These are phyloP conservation scores for Apiospora saccharicola DNA, from an alignment of 2,329 filamentous ascomycete species.

Conservation along the genomic window DNA sequence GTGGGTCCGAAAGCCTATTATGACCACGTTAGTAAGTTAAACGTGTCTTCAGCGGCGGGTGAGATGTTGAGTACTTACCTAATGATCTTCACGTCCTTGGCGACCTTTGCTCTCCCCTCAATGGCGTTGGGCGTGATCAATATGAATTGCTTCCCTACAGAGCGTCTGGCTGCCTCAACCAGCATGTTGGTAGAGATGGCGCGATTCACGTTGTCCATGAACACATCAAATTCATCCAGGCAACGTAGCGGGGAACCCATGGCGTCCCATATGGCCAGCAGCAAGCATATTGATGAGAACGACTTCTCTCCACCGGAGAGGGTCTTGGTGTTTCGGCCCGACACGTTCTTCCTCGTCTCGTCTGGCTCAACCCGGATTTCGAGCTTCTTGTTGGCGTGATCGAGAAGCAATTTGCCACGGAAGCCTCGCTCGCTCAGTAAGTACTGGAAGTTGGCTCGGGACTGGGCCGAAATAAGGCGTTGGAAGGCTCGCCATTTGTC, in stretches of 20 bases:
- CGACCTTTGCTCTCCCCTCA: constrained; percentile 61
- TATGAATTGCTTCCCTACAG: constrained; percentile 92
- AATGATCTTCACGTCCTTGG: constrained; percentile 80
- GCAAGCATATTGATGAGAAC: constrained; percentile 93
- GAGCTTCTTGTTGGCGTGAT: constrained; percentile 77
- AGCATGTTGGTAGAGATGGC: constrained; percentile 94
- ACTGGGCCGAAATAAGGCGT: constrained; percentile 82
- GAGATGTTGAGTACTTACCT: constrained; percentile 57
- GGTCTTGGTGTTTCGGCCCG: constrained; percentile 86
- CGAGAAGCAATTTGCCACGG: constrained; percentile 79
- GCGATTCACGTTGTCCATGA: constrained; percentile 98
- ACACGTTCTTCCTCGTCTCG: constrained; percentile 71
- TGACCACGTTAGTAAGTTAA: constrained; percentile 22
- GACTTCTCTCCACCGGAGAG: constrained; percentile 97
- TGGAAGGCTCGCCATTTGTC: constrained; percentile 84
- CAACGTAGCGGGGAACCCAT: constrained; percentile 97
- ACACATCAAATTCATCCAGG: constrained; percentile 97
- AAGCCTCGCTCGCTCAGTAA: constrained; percentile 90
- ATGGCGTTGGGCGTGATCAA: constrained; percentile 95
- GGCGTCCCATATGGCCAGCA: constrained; percentile 94
- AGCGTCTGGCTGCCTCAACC: constrained; percentile 81
- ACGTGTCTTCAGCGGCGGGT: not conserved
- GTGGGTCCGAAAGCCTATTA: constrained; percentile 26
- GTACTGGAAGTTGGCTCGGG: constrained; percentile 86
- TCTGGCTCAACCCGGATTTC: constrained; percentile 79